Percentiles rank a stretch among this genome's conserved stretches.
phyloP scores from a whole-genome alignment of 1,284 basidiomycete species.

The Heliocybe sulcata region DNA sequence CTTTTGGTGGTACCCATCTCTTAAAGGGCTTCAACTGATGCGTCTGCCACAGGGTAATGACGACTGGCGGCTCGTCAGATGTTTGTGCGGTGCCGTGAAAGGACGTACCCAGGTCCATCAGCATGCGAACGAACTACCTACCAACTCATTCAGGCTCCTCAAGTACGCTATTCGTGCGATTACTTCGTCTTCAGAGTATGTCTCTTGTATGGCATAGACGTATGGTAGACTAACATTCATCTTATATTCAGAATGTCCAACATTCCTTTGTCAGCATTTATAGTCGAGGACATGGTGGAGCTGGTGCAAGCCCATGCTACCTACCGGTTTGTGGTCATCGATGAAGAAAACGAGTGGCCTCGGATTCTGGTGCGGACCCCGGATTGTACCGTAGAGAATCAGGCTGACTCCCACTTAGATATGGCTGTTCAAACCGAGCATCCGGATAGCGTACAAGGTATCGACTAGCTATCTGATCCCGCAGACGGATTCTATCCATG shows the following conservation, averaged over 20 bases:
- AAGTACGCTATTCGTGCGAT: constrained; percentile 80
- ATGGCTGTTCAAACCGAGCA: constrained; percentile 87
- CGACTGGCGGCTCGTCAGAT: constrained; percentile 59
- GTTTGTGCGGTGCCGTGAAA: constrained; percentile 71
- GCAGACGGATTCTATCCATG: constrained; percentile 53
- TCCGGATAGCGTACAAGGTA: constrained; percentile 67
- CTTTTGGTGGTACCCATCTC: not conserved
- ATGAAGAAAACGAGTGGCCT: constrained; percentile 75
- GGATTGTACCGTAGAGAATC: not conserved
- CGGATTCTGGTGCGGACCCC: constrained; percentile 60
- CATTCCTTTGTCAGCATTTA: constrained; percentile 76
- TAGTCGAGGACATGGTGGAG: constrained; percentile 83
- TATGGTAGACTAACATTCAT: constrained; percentile 6
- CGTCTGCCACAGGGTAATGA: constrained; percentile 38
- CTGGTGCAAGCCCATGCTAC: constrained; percentile 84
- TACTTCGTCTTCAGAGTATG: constrained; percentile 55
- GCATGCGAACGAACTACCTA: constrained; percentile 25
- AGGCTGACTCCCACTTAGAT: constrained; percentile 36
- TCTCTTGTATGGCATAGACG: constrained; percentile 8
- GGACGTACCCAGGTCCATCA: constrained; percentile 59
- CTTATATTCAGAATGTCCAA: constrained; percentile 38
- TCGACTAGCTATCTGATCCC: constrained; percentile 50
- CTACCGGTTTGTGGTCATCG: constrained; percentile 79
- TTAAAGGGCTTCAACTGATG: constrained; percentile 13
- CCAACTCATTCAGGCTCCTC: constrained; percentile 56